Percentiles rank a stretch among this genome's conserved stretches.
Conservation (phyloP, 2,329 filamentous ascomycete genomes). For the Periconia digitata region DNA sequence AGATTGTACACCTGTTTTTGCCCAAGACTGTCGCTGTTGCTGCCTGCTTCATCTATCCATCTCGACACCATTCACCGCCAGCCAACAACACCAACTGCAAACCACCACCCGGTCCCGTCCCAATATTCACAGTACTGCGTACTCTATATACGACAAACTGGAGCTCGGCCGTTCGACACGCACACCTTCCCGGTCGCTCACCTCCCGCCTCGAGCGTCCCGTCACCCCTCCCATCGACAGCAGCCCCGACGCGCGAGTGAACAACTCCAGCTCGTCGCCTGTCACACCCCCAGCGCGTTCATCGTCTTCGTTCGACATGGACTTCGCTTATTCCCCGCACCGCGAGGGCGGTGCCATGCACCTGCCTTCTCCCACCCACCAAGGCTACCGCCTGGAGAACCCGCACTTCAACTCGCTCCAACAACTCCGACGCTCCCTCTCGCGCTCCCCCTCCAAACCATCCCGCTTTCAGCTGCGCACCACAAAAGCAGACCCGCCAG, state of each 20-base stretch:
- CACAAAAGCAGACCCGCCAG: slow-evolving; percentile 38
- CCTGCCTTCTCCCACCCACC: slow-evolving; percentile 77
- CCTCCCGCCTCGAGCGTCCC: slow-evolving; percentile 11
- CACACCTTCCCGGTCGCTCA: slow-evolving; percentile 13
- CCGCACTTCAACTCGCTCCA: slow-evolving; percentile 70
- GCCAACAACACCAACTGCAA: slow-evolving; percentile 10
- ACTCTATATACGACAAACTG: slow-evolving; percentile 5
- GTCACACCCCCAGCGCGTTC: background rate
- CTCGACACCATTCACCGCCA: slow-evolving; percentile 10
- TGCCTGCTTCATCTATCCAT: slow-evolving; percentile 13
- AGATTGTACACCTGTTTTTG: slow-evolving; percentile 19
- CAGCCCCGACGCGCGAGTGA: background rate
- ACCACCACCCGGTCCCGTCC: slow-evolving; percentile 7
- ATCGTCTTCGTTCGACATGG: slow-evolving; percentile 38
- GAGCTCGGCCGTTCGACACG: slow-evolving; percentile 9
- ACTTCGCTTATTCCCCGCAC: slow-evolving; percentile 54
- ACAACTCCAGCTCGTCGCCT: background rate
- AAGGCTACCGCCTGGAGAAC: slow-evolving; percentile 79
- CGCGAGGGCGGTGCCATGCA: slow-evolving; percentile 75
- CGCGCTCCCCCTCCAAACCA: slow-evolving; percentile 86
- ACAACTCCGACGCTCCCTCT: slow-evolving; percentile 83
- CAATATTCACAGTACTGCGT: background rate
- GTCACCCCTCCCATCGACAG: slow-evolving; percentile 8
- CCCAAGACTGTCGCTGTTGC: slow-evolving; percentile 23
- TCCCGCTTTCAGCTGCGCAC: slow-evolving; percentile 68